phyloP scores from a whole-genome alignment of 2,329 filamentous ascomycete species.

The Penicillium aurantiogriseum region DNA sequence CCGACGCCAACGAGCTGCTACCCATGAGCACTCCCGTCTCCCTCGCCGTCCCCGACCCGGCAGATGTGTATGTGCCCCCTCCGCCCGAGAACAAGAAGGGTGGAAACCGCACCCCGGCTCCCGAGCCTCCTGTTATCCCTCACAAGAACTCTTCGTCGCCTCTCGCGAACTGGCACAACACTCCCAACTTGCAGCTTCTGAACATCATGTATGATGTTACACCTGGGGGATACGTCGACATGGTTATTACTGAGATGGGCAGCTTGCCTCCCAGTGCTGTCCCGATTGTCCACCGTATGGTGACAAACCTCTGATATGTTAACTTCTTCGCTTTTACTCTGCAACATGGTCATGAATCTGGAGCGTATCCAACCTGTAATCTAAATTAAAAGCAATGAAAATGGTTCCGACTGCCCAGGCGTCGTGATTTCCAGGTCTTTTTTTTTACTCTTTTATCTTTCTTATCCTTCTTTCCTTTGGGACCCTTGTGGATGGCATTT shows the following conservation, averaged over 20 bases:
- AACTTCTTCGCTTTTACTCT: neutral
- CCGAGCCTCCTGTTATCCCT: slow-evolving; percentile 25
- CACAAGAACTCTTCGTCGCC: slow-evolving; percentile 32
- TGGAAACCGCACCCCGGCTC: slow-evolving; percentile 27
- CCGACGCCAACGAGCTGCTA: slow-evolving; percentile 67
- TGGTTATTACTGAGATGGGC: slow-evolving; percentile 89
- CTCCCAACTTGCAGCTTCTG: slow-evolving; percentile 60
- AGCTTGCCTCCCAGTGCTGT: slow-evolving; percentile 83
- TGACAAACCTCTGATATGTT: slow-evolving; percentile 39
- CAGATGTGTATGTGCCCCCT: slow-evolving; percentile 18
- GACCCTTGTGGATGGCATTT: neutral
- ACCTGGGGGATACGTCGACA: slow-evolving; percentile 77
- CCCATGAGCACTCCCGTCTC: slow-evolving; percentile 23
- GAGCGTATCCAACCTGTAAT: slow-evolving; percentile 4
- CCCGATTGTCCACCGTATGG: slow-evolving; percentile 66
- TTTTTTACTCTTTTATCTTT: neutral
- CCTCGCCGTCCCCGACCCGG: slow-evolving; percentile 32
- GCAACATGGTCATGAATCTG: neutral
- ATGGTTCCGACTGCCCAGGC: neutral
- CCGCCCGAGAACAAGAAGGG: slow-evolving; percentile 33
- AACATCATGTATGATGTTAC: slow-evolving; percentile 92
- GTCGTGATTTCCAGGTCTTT: slow-evolving; percentile 1
- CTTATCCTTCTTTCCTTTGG: neutral
- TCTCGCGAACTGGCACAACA: slow-evolving; percentile 57
- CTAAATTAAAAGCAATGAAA: slow-evolving; percentile 4